Evolutionary conservation across 2,329 filamentous ascomycete species (phyloP).

Genomic region (Diatrype stigma): DNA sequence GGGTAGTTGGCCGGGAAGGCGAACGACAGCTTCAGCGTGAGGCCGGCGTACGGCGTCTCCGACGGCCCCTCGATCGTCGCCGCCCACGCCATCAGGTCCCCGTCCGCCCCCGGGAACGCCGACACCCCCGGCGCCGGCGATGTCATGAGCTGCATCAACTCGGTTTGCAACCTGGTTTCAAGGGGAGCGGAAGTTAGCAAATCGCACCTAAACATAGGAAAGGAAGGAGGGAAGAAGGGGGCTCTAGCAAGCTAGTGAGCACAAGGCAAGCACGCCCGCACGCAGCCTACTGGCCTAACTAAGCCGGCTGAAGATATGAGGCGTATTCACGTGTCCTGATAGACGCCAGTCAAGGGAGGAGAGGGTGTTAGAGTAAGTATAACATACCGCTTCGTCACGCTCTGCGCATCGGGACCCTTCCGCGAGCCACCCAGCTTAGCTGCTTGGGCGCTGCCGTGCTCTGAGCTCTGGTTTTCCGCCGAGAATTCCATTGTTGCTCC

Average conservation of each 20-base stretch:
- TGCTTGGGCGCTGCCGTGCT: conserved; percentile 57
- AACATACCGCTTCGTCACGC: conserved; percentile 70
- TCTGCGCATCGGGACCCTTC: conserved; percentile 62
- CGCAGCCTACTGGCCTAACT: no score
- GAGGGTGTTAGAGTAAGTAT: background rate
- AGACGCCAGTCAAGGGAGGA: background rate
- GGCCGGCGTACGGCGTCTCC: conserved; percentile 83
- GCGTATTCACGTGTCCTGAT: no score
- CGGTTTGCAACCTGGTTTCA: conserved; percentile 74
- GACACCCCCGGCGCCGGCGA: conserved; percentile 89
- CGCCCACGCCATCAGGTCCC: conserved; percentile 88
- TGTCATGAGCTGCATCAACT: conserved; percentile 98
- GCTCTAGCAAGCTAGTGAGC: background rate
- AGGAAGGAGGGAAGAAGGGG: background rate
- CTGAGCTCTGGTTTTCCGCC: conserved; percentile 63
- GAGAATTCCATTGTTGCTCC: conserved; percentile 43
- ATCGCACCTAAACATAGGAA: no score
- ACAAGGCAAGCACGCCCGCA: no score
- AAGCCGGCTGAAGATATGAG: no score
- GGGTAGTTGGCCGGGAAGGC: conserved; percentile 90
- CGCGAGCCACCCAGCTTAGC: conserved; percentile 57
- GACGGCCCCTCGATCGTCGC: conserved; percentile 89
- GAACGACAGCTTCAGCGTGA: conserved; percentile 90
- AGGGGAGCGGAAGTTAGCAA: background rate
- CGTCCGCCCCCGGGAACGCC: conserved; percentile 86